phyloP scores from a whole-genome alignment of 768 basidiomycete species.

The Lentinula lateritia region DNA sequence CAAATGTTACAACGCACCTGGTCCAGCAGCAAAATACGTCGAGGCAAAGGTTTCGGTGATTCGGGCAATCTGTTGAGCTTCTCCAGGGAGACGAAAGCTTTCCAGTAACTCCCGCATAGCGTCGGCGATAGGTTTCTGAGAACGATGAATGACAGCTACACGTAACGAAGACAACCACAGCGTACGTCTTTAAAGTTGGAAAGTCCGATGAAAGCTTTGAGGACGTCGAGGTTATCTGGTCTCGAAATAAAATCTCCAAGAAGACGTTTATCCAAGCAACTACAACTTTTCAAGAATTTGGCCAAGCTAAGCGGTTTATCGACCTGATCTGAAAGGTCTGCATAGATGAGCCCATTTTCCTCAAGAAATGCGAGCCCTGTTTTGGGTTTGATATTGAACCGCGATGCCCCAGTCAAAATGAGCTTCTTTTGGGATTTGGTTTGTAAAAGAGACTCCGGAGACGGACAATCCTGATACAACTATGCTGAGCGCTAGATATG shows the following conservation, averaged over 20 bases:
- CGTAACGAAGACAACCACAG: conserved; percentile 7
- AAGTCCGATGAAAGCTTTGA: conserved; percentile 81
- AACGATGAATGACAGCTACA: neutral
- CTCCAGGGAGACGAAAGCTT: conserved; percentile 90
- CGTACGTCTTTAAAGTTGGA: conserved; percentile 88
- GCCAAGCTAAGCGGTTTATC: conserved; percentile 71
- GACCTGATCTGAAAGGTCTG: conserved; percentile 49
- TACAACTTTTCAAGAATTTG: conserved; percentile 77
- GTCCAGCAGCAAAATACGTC: conserved; percentile 79
- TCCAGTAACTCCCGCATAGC: conserved; percentile 95
- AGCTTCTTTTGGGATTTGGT: conserved; percentile 84
- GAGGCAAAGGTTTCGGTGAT: conserved; percentile 96
- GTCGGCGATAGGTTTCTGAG: conserved; percentile 89
- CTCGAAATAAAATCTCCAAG: conserved; percentile 91
- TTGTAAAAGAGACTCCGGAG: conserved; percentile 52
- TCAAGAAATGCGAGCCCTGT: conserved; percentile 85
- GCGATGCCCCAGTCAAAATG: conserved; percentile 73
- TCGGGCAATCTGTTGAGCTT: conserved; percentile 87
- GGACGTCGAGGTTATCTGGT: conserved; percentile 78
- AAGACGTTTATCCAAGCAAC: conserved; percentile 85
- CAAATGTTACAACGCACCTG: conserved; percentile 43
- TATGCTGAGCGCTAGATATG: neutral
- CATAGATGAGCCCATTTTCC: conserved; percentile 85
- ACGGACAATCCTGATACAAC: conserved; percentile 42
- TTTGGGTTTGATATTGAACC: conserved; percentile 94